These are phyloP conservation scores for Lecanoromycetidae sp. DNA, from an alignment of 2,329 filamentous ascomycete species.

Conservation along the genomic window DNA sequence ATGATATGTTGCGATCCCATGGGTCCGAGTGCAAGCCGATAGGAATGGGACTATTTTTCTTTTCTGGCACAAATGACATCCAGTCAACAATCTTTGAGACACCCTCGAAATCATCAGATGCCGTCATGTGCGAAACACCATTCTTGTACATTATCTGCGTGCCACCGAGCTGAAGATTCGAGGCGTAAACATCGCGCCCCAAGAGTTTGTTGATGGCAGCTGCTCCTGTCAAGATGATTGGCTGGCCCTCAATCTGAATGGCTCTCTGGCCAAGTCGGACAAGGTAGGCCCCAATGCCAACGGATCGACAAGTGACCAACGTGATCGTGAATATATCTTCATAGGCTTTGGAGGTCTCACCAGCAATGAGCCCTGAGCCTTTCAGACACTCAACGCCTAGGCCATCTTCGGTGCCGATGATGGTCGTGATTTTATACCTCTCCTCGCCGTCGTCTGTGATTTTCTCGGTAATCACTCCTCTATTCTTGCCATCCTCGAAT, in stretches of 20 bases:
- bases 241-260: slow-evolving; percentile 96
- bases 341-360: slow-evolving; percentile 91
- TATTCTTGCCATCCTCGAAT: slow-evolving; percentile 65
- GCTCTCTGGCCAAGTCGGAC: slow-evolving; percentile 96
- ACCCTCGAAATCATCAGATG: slow-evolving; percentile 93
- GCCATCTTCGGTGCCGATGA: slow-evolving; percentile 87
- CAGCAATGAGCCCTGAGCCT: slow-evolving; percentile 94
- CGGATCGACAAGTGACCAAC: slow-evolving; percentile 91
- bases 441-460: slow-evolving; percentile 77
- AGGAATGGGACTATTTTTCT: slow-evolving; percentile 85
- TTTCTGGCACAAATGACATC: slow-evolving; percentile 94
- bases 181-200: slow-evolving; percentile 96
- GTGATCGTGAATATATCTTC: slow-evolving; percentile 99
- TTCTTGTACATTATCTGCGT: slow-evolving; percentile 99
- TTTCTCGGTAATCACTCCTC: slow-evolving; percentile 77
- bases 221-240: slow-evolving; percentile 95
- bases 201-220: slow-evolving; percentile 96
- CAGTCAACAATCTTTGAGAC: slow-evolving; percentile 96
- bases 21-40: slow-evolving; percentile 72
- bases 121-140: slow-evolving; percentile 98
- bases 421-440: slow-evolving; percentile 84
- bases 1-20: slow-evolving; percentile 89
- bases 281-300: slow-evolving; percentile 98
- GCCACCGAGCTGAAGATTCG: slow-evolving; percentile 95
- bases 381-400: slow-evolving; percentile 95